These are phyloP conservation scores for Boletus huronensis DNA, from an alignment of 768 basidiomycete genomes.

Conservation along the genomic window DNA sequence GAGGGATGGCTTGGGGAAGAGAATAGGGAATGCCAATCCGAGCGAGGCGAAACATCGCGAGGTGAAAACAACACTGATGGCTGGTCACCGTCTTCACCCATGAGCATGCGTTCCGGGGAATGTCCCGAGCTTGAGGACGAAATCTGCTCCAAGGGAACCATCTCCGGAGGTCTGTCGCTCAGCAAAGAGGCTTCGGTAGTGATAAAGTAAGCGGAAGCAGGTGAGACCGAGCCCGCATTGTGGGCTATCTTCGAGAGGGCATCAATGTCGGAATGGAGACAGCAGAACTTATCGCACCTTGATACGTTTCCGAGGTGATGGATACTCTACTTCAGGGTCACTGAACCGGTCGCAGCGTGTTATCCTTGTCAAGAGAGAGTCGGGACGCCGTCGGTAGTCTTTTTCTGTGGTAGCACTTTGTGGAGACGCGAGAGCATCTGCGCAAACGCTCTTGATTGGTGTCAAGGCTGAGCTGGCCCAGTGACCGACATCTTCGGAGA, in stretches of 20 bases:
- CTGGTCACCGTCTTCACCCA: not conserved
- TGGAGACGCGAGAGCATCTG: not conserved
- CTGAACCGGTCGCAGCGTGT: constrained; percentile 1
- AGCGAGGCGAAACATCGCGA: constrained; percentile 1
- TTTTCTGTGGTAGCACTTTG: not conserved
- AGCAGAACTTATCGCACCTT: constrained; percentile 25
- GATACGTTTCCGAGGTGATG: constrained; percentile 37
- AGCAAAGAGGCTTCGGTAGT: not conserved
- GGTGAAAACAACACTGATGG: not conserved
- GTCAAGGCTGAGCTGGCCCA: not conserved
- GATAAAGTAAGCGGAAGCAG: not conserved
- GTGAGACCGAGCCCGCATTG: not conserved
- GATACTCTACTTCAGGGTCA: constrained; percentile 7
- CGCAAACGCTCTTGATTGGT: not conserved
- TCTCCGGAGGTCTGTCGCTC: not conserved
- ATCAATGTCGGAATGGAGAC: constrained; percentile 7
- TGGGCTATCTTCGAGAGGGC: constrained; percentile 19
- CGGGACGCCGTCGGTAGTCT: not conserved
- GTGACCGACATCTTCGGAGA: constrained; percentile 11
- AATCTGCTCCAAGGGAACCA: not conserved
- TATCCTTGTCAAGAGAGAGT: not conserved
- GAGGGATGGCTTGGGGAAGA: constrained; percentile 14
- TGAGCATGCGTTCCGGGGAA: not conserved
- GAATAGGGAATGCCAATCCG: constrained; percentile 18
- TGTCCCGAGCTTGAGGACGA: not conserved